Conservation (phyloP, 2,329 filamentous ascomycete species). For the Aspergillus oerlinghausenensis region DNA sequence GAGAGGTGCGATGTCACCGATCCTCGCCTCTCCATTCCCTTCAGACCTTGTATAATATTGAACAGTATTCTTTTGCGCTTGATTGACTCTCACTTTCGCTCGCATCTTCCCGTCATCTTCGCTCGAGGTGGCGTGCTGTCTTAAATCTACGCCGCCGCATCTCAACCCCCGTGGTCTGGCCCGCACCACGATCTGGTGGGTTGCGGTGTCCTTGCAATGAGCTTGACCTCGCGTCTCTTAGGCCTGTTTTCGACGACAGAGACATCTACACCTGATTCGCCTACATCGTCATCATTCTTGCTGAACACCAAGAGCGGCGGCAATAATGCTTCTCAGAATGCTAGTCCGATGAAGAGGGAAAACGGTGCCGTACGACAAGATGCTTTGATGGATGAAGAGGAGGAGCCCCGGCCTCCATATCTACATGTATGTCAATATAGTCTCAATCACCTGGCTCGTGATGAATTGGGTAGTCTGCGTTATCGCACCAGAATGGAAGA, state of each 20-base stretch:
- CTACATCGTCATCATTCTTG: conserved; percentile 27
- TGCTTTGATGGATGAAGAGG: conserved; percentile 42
- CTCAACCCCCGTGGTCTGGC: conserved; percentile 23
- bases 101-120: conserved; percentile 7
- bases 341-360: conserved; percentile 12
- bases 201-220: conserved; percentile 47
- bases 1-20: conserved; percentile 15
- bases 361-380: conserved; percentile 30
- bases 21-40: conserved; percentile 4
- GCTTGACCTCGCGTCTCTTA: conserved; percentile 52
- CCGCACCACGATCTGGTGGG: conserved; percentile 30
- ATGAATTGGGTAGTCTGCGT: not conserved
- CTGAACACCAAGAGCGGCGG: conserved; percentile 17
- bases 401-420: conserved; percentile 58
- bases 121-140: conserved; percentile 11
- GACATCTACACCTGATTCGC: conserved; percentile 24
- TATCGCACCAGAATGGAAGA: not conserved
- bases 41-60: conserved; percentile 8
- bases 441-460: not conserved
- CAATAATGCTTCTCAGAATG: conserved; percentile 16
- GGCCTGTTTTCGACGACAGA: conserved; percentile 48
- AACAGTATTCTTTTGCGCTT: conserved; percentile 2
- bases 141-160: conserved; percentile 19
- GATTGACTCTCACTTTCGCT: conserved; percentile 4
- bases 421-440: conserved; percentile 53